A percentile compares a stretch with the other conserved stretches of the same genome.
phyloP scores from a whole-genome alignment of 2,329 filamentous ascomycete species.

The Beauveria sp. region DNA sequence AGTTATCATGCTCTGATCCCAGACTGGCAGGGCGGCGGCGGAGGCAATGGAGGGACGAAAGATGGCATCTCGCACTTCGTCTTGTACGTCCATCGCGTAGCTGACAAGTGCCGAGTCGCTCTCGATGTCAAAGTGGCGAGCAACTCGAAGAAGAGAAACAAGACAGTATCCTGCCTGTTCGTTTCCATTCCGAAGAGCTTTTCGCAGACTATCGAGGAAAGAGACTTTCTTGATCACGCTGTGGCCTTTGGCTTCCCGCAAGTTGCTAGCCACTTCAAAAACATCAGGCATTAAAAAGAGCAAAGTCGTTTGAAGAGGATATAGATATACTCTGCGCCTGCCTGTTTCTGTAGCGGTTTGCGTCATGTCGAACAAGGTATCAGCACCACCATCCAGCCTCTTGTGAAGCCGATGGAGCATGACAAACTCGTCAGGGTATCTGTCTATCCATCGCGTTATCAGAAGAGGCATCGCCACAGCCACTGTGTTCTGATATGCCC shows the following conservation, averaged over 20 bases:
- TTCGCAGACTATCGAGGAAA: conserved; percentile 56
- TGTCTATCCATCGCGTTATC: conserved; percentile 59
- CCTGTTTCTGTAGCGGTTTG: conserved; percentile 52
- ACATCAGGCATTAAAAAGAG: conserved; percentile 60
- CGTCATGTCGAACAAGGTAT: conserved; percentile 64
- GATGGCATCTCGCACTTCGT: conserved; percentile 59
- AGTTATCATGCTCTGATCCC: conserved; percentile 59
- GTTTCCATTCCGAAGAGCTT: conserved; percentile 55
- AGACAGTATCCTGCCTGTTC: conserved; percentile 61
- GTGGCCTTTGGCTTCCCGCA: conserved; percentile 55
- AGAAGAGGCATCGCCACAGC: conserved; percentile 55
- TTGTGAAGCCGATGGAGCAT: conserved; percentile 52
- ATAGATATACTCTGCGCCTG: conserved; percentile 47
- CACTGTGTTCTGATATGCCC: conserved; percentile 55
- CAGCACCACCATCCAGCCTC: conserved; percentile 56
- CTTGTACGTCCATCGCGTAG: conserved; percentile 62
- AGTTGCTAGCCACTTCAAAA: conserved; percentile 61
- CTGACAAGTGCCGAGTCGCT: conserved; percentile 57
- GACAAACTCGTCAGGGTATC: conserved; percentile 57
- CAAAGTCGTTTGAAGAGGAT: conserved; percentile 55
- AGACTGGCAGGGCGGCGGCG: conserved; percentile 39
- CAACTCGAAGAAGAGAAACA: conserved; percentile 53
- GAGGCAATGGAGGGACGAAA: conserved; percentile 44
- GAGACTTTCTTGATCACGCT: conserved; percentile 58
- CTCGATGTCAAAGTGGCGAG: conserved; percentile 55